These are phyloP conservation scores for Neurospora intermedia DNA, from an alignment of 495 filamentous ascomycete genomes.

Conservation along the genomic window DNA sequence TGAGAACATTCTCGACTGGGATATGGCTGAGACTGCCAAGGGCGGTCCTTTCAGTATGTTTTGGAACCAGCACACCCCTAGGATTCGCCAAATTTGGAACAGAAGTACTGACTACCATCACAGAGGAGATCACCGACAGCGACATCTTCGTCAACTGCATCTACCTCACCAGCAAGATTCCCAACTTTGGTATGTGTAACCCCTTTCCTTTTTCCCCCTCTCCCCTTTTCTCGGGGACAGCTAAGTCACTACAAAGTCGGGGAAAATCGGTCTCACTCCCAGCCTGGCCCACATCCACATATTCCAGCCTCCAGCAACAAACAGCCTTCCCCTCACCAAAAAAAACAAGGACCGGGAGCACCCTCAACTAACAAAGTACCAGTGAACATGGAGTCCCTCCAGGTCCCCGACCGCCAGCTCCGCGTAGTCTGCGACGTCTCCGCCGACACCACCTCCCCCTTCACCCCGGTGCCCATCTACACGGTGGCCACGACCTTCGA, in stretches of 20 bases:
- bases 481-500: slow-evolving; percentile 69
- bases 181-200: slow-evolving; percentile 19
- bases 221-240: neutral
- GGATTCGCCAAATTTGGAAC: neutral
- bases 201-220: neutral
- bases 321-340: too few species aligned
- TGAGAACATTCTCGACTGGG: slow-evolving; percentile 77
- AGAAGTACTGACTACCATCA: neutral
- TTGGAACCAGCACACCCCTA: neutral
- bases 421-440: slow-evolving; percentile 84
- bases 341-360: neutral
- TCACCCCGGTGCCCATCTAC: slow-evolving; percentile 70
- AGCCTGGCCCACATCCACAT: neutral
- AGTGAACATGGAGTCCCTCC: slow-evolving; percentile 59
- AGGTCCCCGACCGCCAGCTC: slow-evolving; percentile 57
- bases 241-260: neutral
- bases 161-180: slow-evolving; percentile 51
- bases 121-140: slow-evolving; percentile 64
- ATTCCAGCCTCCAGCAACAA: neutral
- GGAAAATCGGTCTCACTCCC: neutral
- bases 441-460: slow-evolving; percentile 47
- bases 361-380: neutral
- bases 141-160: slow-evolving; percentile 91
- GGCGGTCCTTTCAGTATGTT: slow-evolving; percentile 64
- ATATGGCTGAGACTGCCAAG: slow-evolving; percentile 77